Conservation (phyloP, 306 rosid genomes). For the Vigna trinervia region DNA sequence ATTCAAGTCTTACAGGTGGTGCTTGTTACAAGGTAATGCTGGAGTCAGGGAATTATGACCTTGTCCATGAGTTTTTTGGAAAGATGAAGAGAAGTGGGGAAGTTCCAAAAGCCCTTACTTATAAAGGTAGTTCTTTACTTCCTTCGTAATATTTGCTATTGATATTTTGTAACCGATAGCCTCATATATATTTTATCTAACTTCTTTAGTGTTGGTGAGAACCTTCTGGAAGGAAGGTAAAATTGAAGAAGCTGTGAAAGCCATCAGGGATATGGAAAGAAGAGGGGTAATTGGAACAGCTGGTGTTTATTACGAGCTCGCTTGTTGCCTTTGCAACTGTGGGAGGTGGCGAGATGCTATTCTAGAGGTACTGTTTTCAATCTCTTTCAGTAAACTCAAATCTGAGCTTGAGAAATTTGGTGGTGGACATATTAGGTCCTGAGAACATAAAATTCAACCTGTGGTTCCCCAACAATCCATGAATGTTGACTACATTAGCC, state of each 20-base stretch:
- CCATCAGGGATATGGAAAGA: constrained; percentile 85
- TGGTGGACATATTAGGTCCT: neutral
- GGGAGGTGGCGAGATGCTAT: constrained; percentile 95
- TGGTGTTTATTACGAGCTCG: constrained; percentile 82
- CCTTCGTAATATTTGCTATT: constrained; percentile 43
- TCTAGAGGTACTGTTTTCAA: constrained; percentile 60
- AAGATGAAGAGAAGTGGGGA: constrained; percentile 80
- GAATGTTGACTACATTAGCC: neutral
- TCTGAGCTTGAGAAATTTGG: constrained; percentile 21
- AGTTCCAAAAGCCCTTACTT: constrained; percentile 76
- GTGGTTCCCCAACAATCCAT: constrained; percentile 14
- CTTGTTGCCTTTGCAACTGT: constrained; percentile 85
- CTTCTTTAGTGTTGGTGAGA: constrained; percentile 73
- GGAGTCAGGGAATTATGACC: constrained; percentile 80
- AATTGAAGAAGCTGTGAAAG: constrained; percentile 76
- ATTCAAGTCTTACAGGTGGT: constrained; percentile 60
- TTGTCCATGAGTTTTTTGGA: constrained; percentile 71
- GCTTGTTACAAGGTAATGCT: constrained; percentile 86
- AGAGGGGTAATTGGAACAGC: constrained; percentile 80
- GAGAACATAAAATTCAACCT: neutral
- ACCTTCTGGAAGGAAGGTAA: constrained; percentile 88
- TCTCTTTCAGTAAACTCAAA: constrained; percentile 2
- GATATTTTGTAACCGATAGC: constrained; percentile 40
- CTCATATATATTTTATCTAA: constrained; percentile 37
- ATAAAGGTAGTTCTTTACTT: constrained; percentile 67